Evolutionary conservation across 176 grass and related monocot species (phyloP), one percentile per base, ranked within the genome.

Genomic region (Saccharum spontaneum): DNA sequence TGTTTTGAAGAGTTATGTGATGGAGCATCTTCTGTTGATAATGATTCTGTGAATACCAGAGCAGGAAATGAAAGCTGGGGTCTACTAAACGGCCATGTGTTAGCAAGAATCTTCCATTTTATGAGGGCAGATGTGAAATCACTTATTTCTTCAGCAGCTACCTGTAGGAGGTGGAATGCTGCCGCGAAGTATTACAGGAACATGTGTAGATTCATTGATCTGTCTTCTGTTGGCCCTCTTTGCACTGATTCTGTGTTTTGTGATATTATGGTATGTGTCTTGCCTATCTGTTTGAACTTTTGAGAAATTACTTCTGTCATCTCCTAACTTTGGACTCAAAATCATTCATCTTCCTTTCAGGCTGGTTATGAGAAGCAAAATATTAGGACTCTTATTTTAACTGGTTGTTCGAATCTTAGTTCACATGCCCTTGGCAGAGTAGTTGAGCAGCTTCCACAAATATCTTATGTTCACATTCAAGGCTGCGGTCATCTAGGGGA

Each of bases 91-190:
- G 78, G 84, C 31, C 75, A 50, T 57, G 86, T 96, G 66, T 84
- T 99, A 86, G 89, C 90, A 43, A 96, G 97, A 83, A 84, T 96
- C 76, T 96, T 99, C 62, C 97, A 99, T 92, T 94, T 92, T 82
- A 87, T 99, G 55, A 92, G 90, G 83, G 86, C 83, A 80, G 97
- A 99, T 60, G 70, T 88, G 67, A 99, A 90, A 80, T 96, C 97
- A 62, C 86, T 99, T 82, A 67, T 95, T 59, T 99, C 89, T 69
- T 96, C 91, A 80, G 86, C 97, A 90, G 74, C 77, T 84, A 92
- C 91, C 12, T 99, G 97, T 84, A 94, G 78, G 49, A 59, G 79
- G 48, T 99, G 97, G 97, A 92, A 94, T 44, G 68, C 85, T 78
- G 90, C 88, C 24, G 78, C 69, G 13, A 88, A 94, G 60, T 78